phyloP scores from a whole-genome alignment of 768 basidiomycete species.

The Auricularia cornea region DNA sequence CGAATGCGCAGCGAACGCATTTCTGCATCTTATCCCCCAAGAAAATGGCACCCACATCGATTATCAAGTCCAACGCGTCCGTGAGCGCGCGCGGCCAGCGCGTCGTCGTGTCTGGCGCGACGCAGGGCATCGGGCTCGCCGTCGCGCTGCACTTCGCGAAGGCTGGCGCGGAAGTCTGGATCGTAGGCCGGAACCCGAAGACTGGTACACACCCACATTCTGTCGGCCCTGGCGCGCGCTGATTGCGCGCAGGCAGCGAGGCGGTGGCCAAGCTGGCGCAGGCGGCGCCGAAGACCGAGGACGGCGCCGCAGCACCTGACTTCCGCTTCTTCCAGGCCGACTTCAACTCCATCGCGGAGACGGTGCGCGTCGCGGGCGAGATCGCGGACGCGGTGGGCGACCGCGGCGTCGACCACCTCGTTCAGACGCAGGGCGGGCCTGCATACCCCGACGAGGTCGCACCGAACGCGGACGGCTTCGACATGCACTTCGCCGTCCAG shows the following conservation, averaged over 20 bases:
- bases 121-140: background rate
- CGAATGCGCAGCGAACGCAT: too few relatives aligned
- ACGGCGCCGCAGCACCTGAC: background rate
- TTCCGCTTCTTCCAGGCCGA: background rate
- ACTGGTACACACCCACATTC: background rate
- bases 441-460: background rate
- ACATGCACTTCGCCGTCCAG: background rate
- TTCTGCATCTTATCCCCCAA: too few relatives aligned
- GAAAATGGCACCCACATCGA: too few relatives aligned
- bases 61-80: background rate
- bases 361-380: background rate
- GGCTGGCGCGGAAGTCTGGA: background rate
- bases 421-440: background rate
- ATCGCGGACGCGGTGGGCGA: background rate
- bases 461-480: background rate
- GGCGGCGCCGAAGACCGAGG: background rate
- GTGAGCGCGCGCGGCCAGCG: background rate
- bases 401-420: background rate
- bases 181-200: background rate
- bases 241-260: background rate
- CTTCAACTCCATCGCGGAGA: background rate
- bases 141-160: background rate
- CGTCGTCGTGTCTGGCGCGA: background rate
- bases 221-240: background rate
- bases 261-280: background rate